Percentiles rank a stretch among this genome's conserved stretches.
Conservation (phyloP, 2,329 filamentous ascomycete genomes). For the Ophiostoma sp. region DNA sequence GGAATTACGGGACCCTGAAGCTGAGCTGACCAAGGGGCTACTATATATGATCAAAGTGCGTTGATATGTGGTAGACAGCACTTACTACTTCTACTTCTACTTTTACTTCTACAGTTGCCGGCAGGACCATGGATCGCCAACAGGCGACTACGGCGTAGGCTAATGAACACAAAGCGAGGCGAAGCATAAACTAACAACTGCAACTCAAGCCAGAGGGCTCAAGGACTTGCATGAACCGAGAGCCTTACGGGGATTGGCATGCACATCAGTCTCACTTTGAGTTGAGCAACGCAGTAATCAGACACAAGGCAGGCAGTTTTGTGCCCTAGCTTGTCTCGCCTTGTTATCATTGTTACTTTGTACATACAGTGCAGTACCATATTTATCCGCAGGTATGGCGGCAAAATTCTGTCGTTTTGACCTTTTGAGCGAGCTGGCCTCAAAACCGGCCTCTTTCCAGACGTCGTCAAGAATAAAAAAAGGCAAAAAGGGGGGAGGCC, state of each 20-base stretch:
- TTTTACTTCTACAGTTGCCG: neutral
- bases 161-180: neutral
- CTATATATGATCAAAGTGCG: too few species aligned
- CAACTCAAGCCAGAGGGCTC: neutral
- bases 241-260: slow-evolving; percentile 11
- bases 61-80: too few species aligned
- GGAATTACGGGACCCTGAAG: neutral
- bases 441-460: neutral
- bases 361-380: too few species aligned
- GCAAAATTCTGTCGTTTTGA: neutral
- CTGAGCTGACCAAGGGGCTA: neutral
- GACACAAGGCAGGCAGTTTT: neutral
- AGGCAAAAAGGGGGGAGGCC: neutral
- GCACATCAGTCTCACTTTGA: neutral
- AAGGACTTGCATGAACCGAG: neutral
- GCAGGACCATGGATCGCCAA: neutral
- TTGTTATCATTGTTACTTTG: too few species aligned
- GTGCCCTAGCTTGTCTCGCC: neutral
- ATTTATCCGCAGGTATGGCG: slow-evolving; percentile 7
- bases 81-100: too few species aligned
- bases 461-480: neutral
- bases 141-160: neutral
- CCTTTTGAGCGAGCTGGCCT: neutral
- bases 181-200: neutral
- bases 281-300: too few species aligned